phyloP scores from a whole-genome alignment of 768 basidiomycete species.

The Suillus cothurnatus region DNA sequence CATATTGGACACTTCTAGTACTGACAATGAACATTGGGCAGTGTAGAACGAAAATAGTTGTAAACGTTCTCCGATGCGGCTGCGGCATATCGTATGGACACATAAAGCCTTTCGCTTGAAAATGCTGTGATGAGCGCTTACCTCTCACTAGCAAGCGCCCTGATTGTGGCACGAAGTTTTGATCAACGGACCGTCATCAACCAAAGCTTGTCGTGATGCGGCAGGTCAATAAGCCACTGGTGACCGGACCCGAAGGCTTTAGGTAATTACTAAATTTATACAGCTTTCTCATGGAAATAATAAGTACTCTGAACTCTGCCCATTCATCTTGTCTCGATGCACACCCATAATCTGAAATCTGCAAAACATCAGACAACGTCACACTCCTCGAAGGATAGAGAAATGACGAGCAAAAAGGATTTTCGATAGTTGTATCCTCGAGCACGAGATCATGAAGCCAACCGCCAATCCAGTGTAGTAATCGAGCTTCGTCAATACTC shows the following conservation, averaged over 20 bases:
- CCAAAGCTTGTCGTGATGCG: no score
- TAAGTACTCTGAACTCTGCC: not conserved
- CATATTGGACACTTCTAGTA: not conserved
- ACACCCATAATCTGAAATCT: not conserved
- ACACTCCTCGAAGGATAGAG: not conserved
- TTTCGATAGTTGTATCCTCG: not conserved
- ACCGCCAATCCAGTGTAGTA: not conserved
- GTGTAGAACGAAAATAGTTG: not conserved
- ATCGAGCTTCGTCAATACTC: not conserved
- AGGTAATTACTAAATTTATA: not conserved
- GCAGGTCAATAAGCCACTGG: no score
- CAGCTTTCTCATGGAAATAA: not conserved
- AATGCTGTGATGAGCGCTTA: conserved; percentile 5
- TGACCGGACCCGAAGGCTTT: not conserved
- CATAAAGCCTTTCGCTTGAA: conserved; percentile 1
- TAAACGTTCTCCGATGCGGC: not conserved
- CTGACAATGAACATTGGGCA: conserved; percentile 1
- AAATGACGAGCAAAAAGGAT: not conserved
- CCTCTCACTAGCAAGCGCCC: not conserved
- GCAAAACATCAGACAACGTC: not conserved
- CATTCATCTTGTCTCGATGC: not conserved
- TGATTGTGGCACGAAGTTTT: not conserved
- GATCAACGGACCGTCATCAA: not conserved
- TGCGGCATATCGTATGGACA: not conserved
- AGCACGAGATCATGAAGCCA: not conserved